These are phyloP conservation scores for Rhodamnia argentea DNA, from an alignment of 345 rosid genomes.

Conservation along the genomic window DNA sequence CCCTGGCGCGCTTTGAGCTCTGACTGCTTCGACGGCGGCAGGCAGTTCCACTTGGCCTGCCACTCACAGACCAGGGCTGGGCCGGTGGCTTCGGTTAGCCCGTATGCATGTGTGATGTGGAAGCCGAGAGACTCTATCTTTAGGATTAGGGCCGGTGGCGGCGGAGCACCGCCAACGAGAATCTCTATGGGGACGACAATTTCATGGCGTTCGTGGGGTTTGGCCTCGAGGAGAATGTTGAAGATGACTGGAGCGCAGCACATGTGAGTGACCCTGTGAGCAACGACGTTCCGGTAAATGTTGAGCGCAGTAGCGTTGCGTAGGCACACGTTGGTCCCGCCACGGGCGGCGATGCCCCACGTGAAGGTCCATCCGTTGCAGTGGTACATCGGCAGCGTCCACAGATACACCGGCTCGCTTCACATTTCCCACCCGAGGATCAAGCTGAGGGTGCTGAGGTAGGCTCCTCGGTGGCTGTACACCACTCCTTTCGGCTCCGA, in stretches of 20 bases:
- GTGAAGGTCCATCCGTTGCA: constrained; percentile 82
- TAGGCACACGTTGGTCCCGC: constrained; percentile 64
- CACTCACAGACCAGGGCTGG: constrained; percentile 69
- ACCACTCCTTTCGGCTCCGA: constrained; percentile 64
- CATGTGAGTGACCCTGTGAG: constrained; percentile 60
- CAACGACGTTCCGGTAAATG: constrained; percentile 36
- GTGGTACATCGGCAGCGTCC: constrained; percentile 83
- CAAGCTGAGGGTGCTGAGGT: constrained; percentile 44
- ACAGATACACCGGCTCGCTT: constrained; percentile 49
- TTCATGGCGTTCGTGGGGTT: constrained; percentile 16
- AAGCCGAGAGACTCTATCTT: constrained; percentile 48
- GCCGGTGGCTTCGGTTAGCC: constrained; percentile 68
- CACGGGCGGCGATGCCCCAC: constrained; percentile 65
- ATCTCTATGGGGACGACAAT: constrained; percentile 31
- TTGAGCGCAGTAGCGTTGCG: constrained; percentile 40
- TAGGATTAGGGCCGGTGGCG: constrained; percentile 36
- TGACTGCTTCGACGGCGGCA: constrained; percentile 15
- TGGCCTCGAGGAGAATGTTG: constrained; percentile 53
- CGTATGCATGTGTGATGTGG: constrained; percentile 56
- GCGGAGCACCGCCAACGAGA: constrained; percentile 77
- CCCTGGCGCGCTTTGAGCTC: constrained; percentile 55
- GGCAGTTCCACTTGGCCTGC: constrained; percentile 55
- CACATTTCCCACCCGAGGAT: constrained; percentile 62
- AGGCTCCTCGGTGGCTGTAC: constrained; percentile 71
- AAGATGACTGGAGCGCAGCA: constrained; percentile 71